phyloP scores from a whole-genome alignment of 495 filamentous ascomycete species.

The Aspergillus bridgeri region DNA sequence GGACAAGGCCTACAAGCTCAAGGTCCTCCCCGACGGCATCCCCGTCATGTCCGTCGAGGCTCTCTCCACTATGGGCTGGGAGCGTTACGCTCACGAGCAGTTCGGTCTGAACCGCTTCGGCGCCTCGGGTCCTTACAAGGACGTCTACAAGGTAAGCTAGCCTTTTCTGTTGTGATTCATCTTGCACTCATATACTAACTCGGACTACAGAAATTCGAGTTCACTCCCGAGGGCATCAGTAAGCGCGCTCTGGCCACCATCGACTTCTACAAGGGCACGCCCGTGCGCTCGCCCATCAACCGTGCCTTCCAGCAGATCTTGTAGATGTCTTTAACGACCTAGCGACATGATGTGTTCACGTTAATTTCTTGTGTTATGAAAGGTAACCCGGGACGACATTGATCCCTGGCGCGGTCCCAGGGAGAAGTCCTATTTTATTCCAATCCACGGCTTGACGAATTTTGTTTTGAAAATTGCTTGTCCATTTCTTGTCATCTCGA shows the following conservation, averaged over 20 bases:
- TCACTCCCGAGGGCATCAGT: constrained; percentile 91
- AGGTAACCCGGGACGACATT: constrained; percentile 16
- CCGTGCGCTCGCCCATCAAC: constrained; percentile 91
- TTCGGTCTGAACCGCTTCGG: constrained; percentile 98
- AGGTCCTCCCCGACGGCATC: constrained; percentile 89
- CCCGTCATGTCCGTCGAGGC: constrained; percentile 92
- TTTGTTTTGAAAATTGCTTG: constrained; percentile 1
- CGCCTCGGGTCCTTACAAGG: constrained; percentile 93
- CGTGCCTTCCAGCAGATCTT: constrained; percentile 60
- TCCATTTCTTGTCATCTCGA: constrained; percentile 6
- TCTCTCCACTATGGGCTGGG: constrained; percentile 92
- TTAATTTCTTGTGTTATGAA: constrained; percentile 24
- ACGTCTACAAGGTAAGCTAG: constrained; percentile 83
- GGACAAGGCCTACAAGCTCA: constrained; percentile 87
- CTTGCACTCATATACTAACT: constrained; percentile 14
- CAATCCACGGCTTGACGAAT: constrained; percentile 14
- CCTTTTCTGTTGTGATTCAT: neutral
- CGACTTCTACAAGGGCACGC: constrained; percentile 93
- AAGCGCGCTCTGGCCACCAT: constrained; percentile 90
- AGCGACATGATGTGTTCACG: constrained; percentile 13
- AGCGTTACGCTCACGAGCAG: constrained; percentile 97
- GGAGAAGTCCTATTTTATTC: constrained; percentile 18
- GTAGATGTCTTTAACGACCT: constrained; percentile 27
- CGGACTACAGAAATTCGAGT: constrained; percentile 83
- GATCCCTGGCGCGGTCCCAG: constrained; percentile 10